Evolutionary conservation across 2,329 filamentous ascomycete species (phyloP), one percentile per base, ranked within the genome.

Genomic region (Cadophora gregata): DNA sequence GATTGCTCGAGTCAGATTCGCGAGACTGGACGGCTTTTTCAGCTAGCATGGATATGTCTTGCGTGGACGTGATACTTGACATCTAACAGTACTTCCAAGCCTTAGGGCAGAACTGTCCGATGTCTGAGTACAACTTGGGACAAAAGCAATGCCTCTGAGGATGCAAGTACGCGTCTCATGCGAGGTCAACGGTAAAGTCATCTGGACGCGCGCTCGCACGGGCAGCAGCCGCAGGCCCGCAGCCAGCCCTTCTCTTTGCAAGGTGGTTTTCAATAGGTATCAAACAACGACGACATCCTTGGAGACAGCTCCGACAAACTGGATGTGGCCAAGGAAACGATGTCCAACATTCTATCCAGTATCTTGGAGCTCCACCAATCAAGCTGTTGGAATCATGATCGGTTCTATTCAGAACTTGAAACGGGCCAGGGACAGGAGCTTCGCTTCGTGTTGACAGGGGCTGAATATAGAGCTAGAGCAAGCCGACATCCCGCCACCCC

Each of bases 81-180:
- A 38, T 10, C 14, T 47, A 21, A 47, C 42, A 21, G 42, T 47
- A 4, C n/a, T 36, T 38, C 9, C 36, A 19, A 58, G 42, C n/a
- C n/a, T n/a, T n/a, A n/a, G n/a, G n/a, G n/a, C n/a, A 33, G 12
- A 25, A 27, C 31, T 36, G 0, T 38, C 53, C 31, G 53, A 31
- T 24, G 31, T 36, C 29, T 24, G 29, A n/a, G n/a, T 10, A 58
- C 5, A 8, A 9, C 16, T 8, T 33, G 21, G 21, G 33, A 38
- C n/a, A 47, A 21, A 47, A 47, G 42, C 36, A 21, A 59, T 48
- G 55, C 59, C 64, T 45, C 36, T n/a, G n/a, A 42, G 27, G 16
- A 19, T 31, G 24, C 45, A 14, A 33, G 24, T 63, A 50, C 60
- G 64, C 60, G 64, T 66, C 53, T 53, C 45, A 64, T 64, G 55